Evolutionary conservation across 1,284 basidiomycete genomes (phyloP).

Genomic region (Paramarasmius palmivorus): DNA sequence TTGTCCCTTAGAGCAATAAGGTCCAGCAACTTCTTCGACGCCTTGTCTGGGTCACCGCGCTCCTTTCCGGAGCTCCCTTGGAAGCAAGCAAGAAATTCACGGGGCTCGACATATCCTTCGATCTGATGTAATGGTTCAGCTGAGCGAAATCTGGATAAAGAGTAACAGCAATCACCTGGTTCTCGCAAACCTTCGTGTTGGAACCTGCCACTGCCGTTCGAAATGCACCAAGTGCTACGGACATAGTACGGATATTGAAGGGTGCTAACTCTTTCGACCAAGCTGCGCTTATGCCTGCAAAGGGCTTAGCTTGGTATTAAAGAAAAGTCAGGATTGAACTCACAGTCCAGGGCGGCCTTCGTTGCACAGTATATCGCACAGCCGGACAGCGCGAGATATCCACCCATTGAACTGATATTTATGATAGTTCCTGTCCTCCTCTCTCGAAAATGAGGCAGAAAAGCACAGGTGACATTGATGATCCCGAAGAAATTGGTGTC

Average conservation of each 20-base stretch:
- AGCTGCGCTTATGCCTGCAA: constrained; percentile 6
- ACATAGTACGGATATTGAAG: constrained; percentile 12
- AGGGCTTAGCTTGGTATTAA: background rate
- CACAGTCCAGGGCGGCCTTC: constrained; percentile 22
- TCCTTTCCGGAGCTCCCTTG: constrained; percentile 6
- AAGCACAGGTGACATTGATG: constrained; percentile 19
- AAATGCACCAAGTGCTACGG: constrained; percentile 12
- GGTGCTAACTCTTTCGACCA: constrained; percentile 13
- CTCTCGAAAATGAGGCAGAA: constrained; percentile 20
- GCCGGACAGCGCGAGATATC: constrained; percentile 15
- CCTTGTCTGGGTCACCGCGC: constrained; percentile 11
- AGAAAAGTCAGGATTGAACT: background rate
- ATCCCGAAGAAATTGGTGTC: constrained; percentile 22
- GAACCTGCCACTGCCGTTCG: constrained; percentile 8
- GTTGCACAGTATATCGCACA: constrained; percentile 20
- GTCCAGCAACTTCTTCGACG: constrained; percentile 8
- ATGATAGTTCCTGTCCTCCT: constrained; percentile 19
- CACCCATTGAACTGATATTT: constrained; percentile 21
- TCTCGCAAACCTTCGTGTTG: background rate
- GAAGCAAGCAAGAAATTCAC: background rate
- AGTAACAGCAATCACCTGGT: background rate
- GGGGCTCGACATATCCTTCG: background rate
- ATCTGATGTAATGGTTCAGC: constrained; percentile 3
- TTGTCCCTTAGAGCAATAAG: background rate
- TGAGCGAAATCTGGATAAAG: background rate